Evolutionary conservation across 2,329 filamentous ascomycete species (phyloP), one percentile per base, ranked within the genome.

Genomic region (Sarocladium oryzae): DNA sequence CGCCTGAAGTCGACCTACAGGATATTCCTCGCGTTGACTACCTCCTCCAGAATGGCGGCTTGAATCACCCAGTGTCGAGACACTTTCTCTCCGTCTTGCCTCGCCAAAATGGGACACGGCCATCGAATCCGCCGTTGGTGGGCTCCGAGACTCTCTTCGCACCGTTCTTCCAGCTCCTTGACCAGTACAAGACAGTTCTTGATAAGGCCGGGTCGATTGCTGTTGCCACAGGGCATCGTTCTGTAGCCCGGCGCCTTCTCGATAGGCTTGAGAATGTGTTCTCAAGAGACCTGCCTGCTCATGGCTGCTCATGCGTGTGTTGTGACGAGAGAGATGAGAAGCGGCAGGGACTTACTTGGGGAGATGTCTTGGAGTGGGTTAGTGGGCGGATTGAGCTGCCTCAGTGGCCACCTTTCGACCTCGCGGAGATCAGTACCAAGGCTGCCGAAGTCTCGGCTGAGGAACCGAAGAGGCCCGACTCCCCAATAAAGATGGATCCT

Each of bases 201-300:
- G 74, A 78, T 37, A 90, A 86, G 56, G 89, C 87, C 59, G 93
- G 93, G 3, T 97, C 92, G 0, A 73, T 99, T 4, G 93, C 93
- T 2, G 93, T 97, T 2, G 93, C 93, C 15, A 97, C 92, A 0
- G 93, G 93, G 5, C 96, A 97, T 66, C 84, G 89, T 51, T 96
- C 92, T 0, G 88, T 97, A n/a, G 93, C 93, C 3, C 84, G 93
- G 4, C 82, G 91, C 49, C 71, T 97, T 21, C 78, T 97, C 4
- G 92, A 99, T 68, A 83, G 93, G 33, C 75, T 99, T 3, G 92
- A 96, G 64, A 89, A 92, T 52, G 90, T 99, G 8, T 97, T 99
- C 68, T 91, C 90, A 2, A 80, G 93, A 54, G 92, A 97, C 62
- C 84, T 99, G 32, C 91, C 91, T 0, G 84, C 84, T 0, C 84